These are phyloP conservation scores for Colletotrichum scovillei DNA, from an alignment of 2,329 filamentous ascomycete genomes.

Conservation along the genomic window DNA sequence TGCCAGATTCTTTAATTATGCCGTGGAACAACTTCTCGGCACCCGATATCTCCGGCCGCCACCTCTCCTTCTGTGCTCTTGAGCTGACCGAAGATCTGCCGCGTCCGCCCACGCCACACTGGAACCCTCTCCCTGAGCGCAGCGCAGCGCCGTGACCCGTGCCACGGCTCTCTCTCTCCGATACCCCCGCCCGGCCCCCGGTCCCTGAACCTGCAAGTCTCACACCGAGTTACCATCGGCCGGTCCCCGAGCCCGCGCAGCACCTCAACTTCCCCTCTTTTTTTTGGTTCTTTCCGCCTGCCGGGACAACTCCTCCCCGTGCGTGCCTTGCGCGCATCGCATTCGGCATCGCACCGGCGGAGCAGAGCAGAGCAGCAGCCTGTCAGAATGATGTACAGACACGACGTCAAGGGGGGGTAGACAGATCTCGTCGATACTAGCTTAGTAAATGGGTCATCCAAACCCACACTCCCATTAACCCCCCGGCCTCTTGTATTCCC, in stretches of 20 bases:
- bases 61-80: not conserved
- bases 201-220: constrained; percentile 13
- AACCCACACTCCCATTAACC: not conserved
- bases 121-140: not conserved
- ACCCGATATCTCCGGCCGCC: not conserved
- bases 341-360: not conserved
- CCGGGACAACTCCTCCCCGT: not conserved
- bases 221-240: not conserved
- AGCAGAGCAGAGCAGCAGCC: not conserved
- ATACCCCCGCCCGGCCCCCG: not conserved
- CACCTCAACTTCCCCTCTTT: not conserved
- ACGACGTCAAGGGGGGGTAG: not conserved
- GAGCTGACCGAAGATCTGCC: not conserved
- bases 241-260: not conserved
- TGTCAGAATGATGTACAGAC: not conserved
- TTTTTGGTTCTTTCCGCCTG: not conserved
- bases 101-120: not conserved
- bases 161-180: not conserved
- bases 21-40: not conserved
- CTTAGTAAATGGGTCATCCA: too few species aligned
- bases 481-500: not conserved
- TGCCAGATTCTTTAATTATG: not conserved
- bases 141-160: not conserved
- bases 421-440: not conserved
- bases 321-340: not conserved